Base-by-base conservation (phyloP, 2,329 filamentous ascomycete species). In the Claviceps sorghi region DNA sequence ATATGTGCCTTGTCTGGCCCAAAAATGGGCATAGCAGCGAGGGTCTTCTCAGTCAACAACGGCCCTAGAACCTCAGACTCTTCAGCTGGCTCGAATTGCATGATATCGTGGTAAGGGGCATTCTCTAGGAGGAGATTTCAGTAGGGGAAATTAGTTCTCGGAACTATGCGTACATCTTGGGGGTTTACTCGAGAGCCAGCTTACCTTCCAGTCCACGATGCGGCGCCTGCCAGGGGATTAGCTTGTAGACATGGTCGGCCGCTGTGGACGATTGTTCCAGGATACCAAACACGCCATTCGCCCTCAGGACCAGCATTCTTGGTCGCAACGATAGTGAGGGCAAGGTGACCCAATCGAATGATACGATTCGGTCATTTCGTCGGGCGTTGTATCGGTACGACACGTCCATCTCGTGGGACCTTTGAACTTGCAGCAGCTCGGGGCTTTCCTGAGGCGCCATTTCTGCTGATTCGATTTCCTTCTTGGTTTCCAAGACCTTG, bases 301-400 rank as follows among this genome's bases (percentile, higher is more conserved):
- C 78, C 29, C 80, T 72, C 29, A 84, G 63, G 1, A 79, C 78
- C 26, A 84, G 63, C 41, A 80, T 67, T n/a, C 80, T 72, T 32
- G 79, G 78, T 26, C 74, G 74, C 48, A 82, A 60, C 15, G 73
- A 72, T 3, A 77, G 69, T 3, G 76, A 78, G 11, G 74, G 71
- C 47, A 82, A 68, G 3, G 77, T 82, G 10, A 83, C 68, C 80
- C 81, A 84, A 61, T 84, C 81, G 62, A 84, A 84, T 0, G 80
- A 83, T 8, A 84, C 78, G 34, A 84, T 82, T 21, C 78, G 74
- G 52, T 83, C 77, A 58, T 75, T 72, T 62, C 76, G 76, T 57
- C 73, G 69, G 34, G 69, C 68, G 34, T 69, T 66, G 49, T 78
- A 75, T 29, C 71, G 67, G 57, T 76, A 82, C 19, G 74, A 72